Evolutionary conservation across 768 basidiomycete genomes (phyloP).

Genomic region (Albatrellus ellisii): DNA sequence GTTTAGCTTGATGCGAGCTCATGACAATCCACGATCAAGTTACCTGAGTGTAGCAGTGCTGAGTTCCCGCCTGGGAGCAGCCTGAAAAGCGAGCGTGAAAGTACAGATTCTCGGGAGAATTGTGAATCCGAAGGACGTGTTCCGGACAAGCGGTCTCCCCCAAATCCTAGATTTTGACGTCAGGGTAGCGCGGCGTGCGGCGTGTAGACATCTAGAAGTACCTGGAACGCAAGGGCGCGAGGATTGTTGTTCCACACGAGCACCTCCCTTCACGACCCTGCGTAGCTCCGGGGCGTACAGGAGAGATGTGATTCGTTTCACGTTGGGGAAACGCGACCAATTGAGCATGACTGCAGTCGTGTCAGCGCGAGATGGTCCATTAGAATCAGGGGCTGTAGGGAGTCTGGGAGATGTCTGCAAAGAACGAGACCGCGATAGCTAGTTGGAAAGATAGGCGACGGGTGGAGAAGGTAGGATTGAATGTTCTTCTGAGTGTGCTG

Average conservation of each 20-base stretch:
- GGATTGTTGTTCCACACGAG: conserved; percentile 57
- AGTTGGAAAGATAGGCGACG: conserved; percentile 1
- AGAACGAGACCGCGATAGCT: no score
- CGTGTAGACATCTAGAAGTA: conserved; percentile 17
- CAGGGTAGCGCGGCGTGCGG: conserved; percentile 22
- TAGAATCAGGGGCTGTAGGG: background rate
- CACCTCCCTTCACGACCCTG: conserved; percentile 32
- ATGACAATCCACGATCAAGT: conserved; percentile 1
- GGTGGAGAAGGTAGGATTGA: background rate
- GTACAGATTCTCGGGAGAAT: conserved; percentile 42
- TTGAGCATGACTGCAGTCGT: conserved; percentile 42
- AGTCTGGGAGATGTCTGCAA: no score
- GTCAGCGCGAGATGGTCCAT: background rate
- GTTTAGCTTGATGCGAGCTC: background rate
- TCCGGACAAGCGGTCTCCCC: conserved; percentile 25
- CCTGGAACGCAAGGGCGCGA: conserved; percentile 26
- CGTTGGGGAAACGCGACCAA: conserved; percentile 55
- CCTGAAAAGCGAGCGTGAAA: conserved; percentile 52
- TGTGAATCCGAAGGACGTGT: conserved; percentile 36
- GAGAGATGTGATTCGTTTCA: conserved; percentile 36
- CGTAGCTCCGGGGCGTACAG: conserved; percentile 36
- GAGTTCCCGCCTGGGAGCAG: conserved; percentile 35
- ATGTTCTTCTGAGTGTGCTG: no score
- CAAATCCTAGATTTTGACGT: conserved; percentile 7
- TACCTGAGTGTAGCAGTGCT: conserved; percentile 54